phyloP scores from a whole-genome alignment of 768 basidiomycete species.

The Boletus sensibilis region DNA sequence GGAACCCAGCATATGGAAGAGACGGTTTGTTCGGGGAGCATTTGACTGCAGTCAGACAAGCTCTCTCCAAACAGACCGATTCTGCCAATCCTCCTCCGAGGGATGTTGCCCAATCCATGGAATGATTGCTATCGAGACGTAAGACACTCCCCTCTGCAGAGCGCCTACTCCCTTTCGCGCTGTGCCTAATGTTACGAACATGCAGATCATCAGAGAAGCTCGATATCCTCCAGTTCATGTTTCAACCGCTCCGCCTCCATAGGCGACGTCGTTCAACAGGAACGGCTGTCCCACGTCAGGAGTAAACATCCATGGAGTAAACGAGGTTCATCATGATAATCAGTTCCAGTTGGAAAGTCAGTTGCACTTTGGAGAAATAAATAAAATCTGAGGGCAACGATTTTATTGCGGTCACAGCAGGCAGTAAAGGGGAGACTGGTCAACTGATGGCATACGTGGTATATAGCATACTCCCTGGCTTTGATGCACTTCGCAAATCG shows the following conservation, averaged over 20 bases:
- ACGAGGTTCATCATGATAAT: no score
- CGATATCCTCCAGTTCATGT: slow-evolving; percentile 1
- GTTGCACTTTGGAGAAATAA: no score
- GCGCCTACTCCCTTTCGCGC: no score
- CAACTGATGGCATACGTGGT: no score
- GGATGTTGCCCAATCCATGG: neutral
- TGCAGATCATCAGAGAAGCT: neutral
- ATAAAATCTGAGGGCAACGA: no score
- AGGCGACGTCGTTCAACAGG: neutral
- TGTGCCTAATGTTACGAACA: neutral
- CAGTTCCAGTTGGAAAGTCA: no score
- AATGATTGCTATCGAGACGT: neutral
- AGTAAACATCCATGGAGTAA: no score
- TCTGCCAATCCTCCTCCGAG: neutral
- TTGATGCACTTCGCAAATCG: no score
- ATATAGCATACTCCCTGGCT: no score
- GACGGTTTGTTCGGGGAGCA: slow-evolving; percentile 3
- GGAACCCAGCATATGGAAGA: neutral
- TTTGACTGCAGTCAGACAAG: slow-evolving; percentile 1
- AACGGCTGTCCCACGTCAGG: neutral
- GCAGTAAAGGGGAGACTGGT: no score
- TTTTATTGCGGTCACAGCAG: no score
- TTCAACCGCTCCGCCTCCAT: neutral
- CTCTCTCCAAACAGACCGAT: slow-evolving; percentile 1
- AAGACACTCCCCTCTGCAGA: neutral